A percentile compares a stretch with the other conserved stretches of the same genome.
These are phyloP conservation scores for Sideroxylon spinosum DNA, from an alignment of 179 eudicot genomes.

Conservation along the genomic window DNA sequence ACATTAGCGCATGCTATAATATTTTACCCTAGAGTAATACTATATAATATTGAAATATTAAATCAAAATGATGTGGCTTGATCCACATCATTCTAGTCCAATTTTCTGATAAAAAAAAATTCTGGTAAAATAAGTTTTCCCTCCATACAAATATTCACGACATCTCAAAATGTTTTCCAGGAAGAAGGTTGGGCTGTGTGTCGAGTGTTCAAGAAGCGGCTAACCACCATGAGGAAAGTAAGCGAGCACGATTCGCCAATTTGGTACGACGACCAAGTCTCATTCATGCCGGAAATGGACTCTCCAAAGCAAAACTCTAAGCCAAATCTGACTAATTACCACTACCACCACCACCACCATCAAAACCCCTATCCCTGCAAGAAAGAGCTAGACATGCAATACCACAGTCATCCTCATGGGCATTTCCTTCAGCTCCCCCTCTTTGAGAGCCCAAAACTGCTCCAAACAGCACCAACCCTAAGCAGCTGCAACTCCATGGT, in stretches of 20 bases:
- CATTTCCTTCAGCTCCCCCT: slow-evolving; percentile 41
- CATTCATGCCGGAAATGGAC: slow-evolving; percentile 59
- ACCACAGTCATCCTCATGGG: slow-evolving; percentile 23
- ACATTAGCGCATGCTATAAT: no score
- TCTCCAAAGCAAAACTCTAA: slow-evolving; percentile 53
- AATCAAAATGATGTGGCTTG: no score
- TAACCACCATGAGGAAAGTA: slow-evolving; percentile 41
- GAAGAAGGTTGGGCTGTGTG: slow-evolving; percentile 94
- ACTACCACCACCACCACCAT: slow-evolving; percentile 26
- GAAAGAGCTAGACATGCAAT: slow-evolving; percentile 32
- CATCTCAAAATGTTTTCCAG: slow-evolving; percentile 25
- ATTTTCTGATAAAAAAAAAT: no score
- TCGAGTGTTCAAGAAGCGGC: slow-evolving; percentile 70
- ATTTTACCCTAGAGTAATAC: no score
- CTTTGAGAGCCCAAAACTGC: slow-evolving; percentile 35
- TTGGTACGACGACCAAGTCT: slow-evolving; percentile 74
- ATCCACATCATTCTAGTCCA: no score
- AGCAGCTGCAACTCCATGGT: slow-evolving; percentile 21
- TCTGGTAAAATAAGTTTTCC: no score
- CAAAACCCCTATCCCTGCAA: slow-evolving; percentile 33
- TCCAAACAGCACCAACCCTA: slow-evolving; percentile 18
- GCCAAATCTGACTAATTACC: slow-evolving; percentile 11
- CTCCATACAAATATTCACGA: no score
- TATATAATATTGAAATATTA: no score
- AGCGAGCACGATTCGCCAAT: slow-evolving; percentile 50